A percentile compares a stretch with the other conserved stretches of the same genome.
phyloP scores from a whole-genome alignment of 1,139 yeast genomes.

The Hemisphaericaspora lyxosophila region DNA sequence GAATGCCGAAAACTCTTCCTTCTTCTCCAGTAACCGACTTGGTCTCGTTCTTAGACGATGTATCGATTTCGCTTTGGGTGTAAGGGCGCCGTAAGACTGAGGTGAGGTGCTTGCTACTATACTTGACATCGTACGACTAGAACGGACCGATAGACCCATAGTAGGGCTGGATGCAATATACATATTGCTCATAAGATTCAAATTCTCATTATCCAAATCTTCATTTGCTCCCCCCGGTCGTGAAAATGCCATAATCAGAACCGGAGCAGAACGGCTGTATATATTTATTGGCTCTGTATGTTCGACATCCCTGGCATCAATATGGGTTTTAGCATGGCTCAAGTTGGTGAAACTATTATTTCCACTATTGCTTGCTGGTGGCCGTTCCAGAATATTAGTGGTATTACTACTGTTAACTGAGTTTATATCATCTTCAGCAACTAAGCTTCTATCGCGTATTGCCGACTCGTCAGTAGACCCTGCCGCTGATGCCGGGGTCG shows the following conservation, averaged over 20 bases:
- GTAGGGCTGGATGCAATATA: conserved; percentile 11
- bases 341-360: conserved; percentile 22
- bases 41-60: neutral
- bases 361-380: no score
- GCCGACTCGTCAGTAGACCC: conserved; percentile 7
- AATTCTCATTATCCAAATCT: conserved; percentile 41
- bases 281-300: no score
- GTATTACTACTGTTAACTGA: conserved; percentile 6
- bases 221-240: conserved; percentile 6
- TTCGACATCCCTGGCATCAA: no score
- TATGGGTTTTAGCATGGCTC: no score
- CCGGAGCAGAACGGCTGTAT: conserved; percentile 4
- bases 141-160: conserved; percentile 6
- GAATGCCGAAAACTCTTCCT: conserved; percentile 8
- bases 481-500: conserved; percentile 11
- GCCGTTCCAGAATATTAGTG: no score
- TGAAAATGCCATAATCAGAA: conserved; percentile 3
- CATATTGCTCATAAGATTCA: conserved; percentile 38
- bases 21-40: conserved; percentile 1
- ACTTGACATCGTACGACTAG: conserved; percentile 3
- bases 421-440: conserved; percentile 2
- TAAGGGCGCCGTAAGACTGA: neutral
- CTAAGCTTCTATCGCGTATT: neutral
- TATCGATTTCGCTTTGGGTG: neutral
- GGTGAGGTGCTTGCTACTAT: neutral